phyloP scores from a whole-genome alignment of 805 yeast genomes.

The Komagataella phaffii region DNA sequence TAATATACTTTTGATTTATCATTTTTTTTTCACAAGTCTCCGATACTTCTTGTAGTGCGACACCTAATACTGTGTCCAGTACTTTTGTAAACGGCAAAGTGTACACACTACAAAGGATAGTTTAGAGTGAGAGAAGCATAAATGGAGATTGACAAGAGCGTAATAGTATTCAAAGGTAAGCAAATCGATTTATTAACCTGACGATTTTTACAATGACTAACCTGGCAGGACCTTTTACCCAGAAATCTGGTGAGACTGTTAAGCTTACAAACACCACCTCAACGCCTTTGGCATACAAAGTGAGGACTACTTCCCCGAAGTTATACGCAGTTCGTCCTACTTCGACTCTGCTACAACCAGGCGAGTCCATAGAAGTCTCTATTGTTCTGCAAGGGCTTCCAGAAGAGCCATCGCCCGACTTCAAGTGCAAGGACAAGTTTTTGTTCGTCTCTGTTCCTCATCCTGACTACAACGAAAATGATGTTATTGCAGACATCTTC shows the following conservation, averaged over 20 bases:
- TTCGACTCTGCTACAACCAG: conserved; percentile 24
- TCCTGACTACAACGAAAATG: conserved; percentile 39
- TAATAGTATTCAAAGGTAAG: conserved; percentile 71
- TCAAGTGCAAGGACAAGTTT: conserved; percentile 85
- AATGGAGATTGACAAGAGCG: conserved; percentile 64
- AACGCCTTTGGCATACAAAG: conserved; percentile 72
- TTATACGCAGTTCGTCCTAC: conserved; percentile 15
- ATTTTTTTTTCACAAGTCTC: neutral
- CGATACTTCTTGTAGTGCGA: neutral
- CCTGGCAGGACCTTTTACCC: conserved; percentile 55
- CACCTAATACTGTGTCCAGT: neutral
- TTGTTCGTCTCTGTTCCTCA: conserved; percentile 79
- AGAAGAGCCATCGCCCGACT: conserved; percentile 60
- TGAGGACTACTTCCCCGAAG: conserved; percentile 96
- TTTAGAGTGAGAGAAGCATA: neutral
- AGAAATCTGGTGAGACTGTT: conserved; percentile 53
- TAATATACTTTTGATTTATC: neutral
- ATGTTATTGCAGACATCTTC: conserved; percentile 60
- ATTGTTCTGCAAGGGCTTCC: conserved; percentile 77
- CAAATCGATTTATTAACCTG: conserved; percentile 8
- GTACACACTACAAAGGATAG: neutral
- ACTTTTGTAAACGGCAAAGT: neutral
- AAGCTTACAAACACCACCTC: conserved; percentile 45
- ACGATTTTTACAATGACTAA: conserved; percentile 1
- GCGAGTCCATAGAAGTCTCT: conserved; percentile 57